phyloP scores from a whole-genome alignment of 2,329 filamentous ascomycete species.

The Pestalotiopsis sp. region DNA sequence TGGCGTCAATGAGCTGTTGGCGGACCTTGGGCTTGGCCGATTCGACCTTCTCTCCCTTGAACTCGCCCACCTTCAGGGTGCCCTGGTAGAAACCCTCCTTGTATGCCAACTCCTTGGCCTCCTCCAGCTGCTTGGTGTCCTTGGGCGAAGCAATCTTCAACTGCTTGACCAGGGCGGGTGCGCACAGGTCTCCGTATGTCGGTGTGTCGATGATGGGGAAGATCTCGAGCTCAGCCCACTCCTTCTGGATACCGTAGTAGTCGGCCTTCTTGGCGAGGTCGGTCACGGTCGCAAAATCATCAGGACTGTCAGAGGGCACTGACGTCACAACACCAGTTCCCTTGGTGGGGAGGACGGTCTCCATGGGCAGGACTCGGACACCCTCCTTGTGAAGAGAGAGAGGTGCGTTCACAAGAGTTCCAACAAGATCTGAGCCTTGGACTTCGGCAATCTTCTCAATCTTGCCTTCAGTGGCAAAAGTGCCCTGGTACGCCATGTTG shows the following conservation, averaged over 20 bases:
- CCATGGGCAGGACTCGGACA: slow-evolving; percentile 93
- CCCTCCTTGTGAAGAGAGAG: slow-evolving; percentile 82
- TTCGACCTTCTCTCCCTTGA: slow-evolving; percentile 84
- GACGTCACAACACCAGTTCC: slow-evolving; percentile 96
- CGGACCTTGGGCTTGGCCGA: slow-evolving; percentile 85
- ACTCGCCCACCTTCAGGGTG: slow-evolving; percentile 84
- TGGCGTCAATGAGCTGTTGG: slow-evolving; percentile 73
- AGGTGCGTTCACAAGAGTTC: slow-evolving; percentile 87
- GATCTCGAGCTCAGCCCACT: slow-evolving; percentile 93
- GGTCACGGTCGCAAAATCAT: slow-evolving; percentile 87
- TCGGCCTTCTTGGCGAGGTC: slow-evolving; percentile 95
- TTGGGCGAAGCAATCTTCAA: slow-evolving; percentile 97
- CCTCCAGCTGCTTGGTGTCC: slow-evolving; percentile 84
- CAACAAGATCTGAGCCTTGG: slow-evolving; percentile 78
- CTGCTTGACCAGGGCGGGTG: slow-evolving; percentile 82
- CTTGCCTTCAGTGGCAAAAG: slow-evolving; percentile 77
- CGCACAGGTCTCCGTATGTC: slow-evolving; percentile 81
- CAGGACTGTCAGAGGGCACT: slow-evolving; percentile 93
- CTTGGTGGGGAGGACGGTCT: slow-evolving; percentile 87
- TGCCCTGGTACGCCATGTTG: slow-evolving; percentile 95
- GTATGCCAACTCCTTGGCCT: slow-evolving; percentile 96
- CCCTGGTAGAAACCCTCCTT: slow-evolving; percentile 98
- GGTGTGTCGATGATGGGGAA: slow-evolving; percentile 89
- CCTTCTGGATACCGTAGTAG: slow-evolving; percentile 94
- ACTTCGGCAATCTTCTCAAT: slow-evolving; percentile 76